Evolutionary conservation across 371 early-diverging fungal species (phyloP), one percentile per base, ranked within the genome.

Genomic region (Cokeromyces recurvatus): DNA sequence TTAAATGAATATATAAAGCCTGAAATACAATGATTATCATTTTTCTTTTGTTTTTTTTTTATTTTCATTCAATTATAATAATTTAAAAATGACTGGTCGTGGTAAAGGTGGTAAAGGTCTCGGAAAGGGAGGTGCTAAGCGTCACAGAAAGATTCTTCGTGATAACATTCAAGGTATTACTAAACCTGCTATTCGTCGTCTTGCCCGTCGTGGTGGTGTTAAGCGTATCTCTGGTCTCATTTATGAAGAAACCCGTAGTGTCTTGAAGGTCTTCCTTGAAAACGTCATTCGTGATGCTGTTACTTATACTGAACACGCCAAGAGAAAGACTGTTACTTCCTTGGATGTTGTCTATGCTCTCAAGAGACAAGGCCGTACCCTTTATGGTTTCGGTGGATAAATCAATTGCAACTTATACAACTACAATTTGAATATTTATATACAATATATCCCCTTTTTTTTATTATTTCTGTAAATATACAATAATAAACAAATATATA

Each of bases 191-290:
- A 98, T 99, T 67, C 97, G 99, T 79, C 95, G 99, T 89, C 95
- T 99, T 51, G 99, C 99, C 42, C 93, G 99, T 72, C 95, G 99
- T 91, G 99, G 98, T 70, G 99, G 99, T 88, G 99, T 98, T 72
- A 98, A 98, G 87, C 94, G 99, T 88, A 97, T 99, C 79, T 95
- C 95, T 46, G 96, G 95, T 49, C 92, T 96, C 53, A 97, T 98
- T 76, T 99, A 99, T 79, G 95, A 96, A 71, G 99, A 98, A 74
- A 97, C 98, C 62, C 94, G 98, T 72, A 84, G 82, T 59, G 95
- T 98, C 62, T 86, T 97, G 70, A 95, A 91, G 89, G 83, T 81
- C 47, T 99, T 98, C 85, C 87, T 99, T 52, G 97, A 97, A 76
- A 91, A 92, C 74, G 95, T 99, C 64, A 92, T 99, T 62, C 84